Percentiles rank a stretch among this genome's conserved stretches.
phyloP scores from a whole-genome alignment of 345 rosid species.

The Hibiscus syriacus region DNA sequence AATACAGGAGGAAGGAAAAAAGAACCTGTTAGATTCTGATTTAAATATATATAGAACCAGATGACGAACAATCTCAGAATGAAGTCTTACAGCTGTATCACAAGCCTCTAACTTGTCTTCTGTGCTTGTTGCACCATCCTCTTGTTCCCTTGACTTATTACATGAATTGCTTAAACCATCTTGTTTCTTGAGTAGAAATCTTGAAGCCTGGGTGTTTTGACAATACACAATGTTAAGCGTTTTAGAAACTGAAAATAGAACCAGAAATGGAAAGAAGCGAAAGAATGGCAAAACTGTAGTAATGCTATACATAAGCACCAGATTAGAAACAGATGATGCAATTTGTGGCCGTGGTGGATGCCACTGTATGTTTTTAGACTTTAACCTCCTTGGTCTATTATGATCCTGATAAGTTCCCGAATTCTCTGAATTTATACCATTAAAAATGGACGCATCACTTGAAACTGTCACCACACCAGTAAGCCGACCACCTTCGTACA shows the following conservation, averaged over 20 bases:
- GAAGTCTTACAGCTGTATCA: constrained; percentile 40
- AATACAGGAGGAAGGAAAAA: neutral
- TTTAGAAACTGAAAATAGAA: constrained; percentile 7
- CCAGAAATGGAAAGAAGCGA: neutral
- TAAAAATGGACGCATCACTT: constrained; percentile 56
- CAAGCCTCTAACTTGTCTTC: constrained; percentile 37
- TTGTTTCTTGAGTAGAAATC: constrained; percentile 32
- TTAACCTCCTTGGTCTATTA: constrained; percentile 28
- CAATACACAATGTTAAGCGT: constrained; percentile 14
- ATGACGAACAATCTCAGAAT: constrained; percentile 3
- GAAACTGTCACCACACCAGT: constrained; percentile 66
- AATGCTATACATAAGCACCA: constrained; percentile 48
- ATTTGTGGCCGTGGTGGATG: constrained; percentile 48
- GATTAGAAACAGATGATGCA: constrained; percentile 65
- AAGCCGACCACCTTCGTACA: constrained; percentile 59
- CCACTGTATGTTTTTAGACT: constrained; percentile 52
- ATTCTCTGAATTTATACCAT: constrained; percentile 31
- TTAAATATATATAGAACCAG: neutral
- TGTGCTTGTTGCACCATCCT: constrained; percentile 23
- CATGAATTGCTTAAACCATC: constrained; percentile 26
- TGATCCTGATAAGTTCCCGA: constrained; percentile 21
- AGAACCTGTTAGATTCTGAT: neutral
- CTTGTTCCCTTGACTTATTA: constrained; percentile 24
- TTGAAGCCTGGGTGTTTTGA: constrained; percentile 48
- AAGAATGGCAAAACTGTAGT: neutral